Percentiles rank a stretch among this genome's conserved stretches.
Conservation (phyloP, 306 rosid genomes). For the Hylodesmum podocarpum region DNA sequence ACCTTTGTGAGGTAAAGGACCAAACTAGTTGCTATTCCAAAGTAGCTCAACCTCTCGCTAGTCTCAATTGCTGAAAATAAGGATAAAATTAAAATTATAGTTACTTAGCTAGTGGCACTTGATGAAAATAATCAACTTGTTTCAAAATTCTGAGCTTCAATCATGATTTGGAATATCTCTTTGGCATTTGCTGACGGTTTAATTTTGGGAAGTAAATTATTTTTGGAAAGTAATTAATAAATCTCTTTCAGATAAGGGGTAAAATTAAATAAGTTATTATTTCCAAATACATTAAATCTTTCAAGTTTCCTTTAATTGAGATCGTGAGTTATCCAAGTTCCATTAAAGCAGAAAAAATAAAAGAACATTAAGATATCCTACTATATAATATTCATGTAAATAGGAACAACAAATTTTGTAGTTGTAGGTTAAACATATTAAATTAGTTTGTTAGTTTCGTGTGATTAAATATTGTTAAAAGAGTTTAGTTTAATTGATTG, state of each 20-base stretch:
- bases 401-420: background rate
- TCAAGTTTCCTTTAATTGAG: background rate
- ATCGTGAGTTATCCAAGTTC: background rate
- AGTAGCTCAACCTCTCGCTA: slow-evolving; percentile 90
- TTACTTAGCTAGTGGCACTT: background rate
- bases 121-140: background rate
- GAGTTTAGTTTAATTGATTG: too few relatives aligned
- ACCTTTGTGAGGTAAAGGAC: slow-evolving; percentile 78
- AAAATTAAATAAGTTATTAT: background rate
- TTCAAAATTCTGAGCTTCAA: background rate
- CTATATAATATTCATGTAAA: background rate
- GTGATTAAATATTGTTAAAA: background rate
- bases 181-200: background rate
- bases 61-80: slow-evolving; percentile 76
- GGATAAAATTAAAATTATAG: background rate
- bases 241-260: background rate
- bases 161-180: background rate
- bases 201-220: background rate
- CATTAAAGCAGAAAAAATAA: background rate
- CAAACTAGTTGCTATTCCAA: slow-evolving; percentile 83
- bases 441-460: background rate
- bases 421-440: background rate
- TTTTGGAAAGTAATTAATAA: background rate
- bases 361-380: background rate
- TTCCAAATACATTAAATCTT: background rate